Conservation (phyloP, 192 early-diverging fungal genomes). For the Coemansia nantahalensis region DNA sequence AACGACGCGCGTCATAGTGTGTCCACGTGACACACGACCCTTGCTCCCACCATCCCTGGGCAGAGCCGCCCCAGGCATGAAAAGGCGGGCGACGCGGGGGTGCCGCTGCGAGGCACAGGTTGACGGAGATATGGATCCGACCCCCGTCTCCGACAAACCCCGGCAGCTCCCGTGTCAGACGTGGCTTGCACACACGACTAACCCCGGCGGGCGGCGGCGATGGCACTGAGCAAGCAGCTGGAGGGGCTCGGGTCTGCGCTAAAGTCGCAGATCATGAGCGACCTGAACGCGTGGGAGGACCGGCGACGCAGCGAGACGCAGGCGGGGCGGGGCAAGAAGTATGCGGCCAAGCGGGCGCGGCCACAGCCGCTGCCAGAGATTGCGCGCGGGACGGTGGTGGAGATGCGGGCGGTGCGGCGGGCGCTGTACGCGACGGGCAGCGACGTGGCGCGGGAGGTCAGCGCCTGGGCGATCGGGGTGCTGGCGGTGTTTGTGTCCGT, state of each 20-base stretch:
- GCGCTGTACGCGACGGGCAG: constrained; percentile 6
- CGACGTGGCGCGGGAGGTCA: constrained; percentile 6
- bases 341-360: constrained; percentile 15
- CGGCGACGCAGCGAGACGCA: constrained; percentile 23
- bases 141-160: too few relatives aligned
- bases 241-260: constrained; percentile 35
- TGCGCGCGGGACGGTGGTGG: constrained; percentile 19
- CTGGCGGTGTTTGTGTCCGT: constrained; percentile 40
- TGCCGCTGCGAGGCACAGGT: too few relatives aligned
- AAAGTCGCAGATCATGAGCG: constrained; percentile 47
- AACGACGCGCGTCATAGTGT: too few relatives aligned
- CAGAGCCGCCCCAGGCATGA: too few relatives aligned
- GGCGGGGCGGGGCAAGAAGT: constrained; percentile 11
- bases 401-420: constrained; percentile 16
- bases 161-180: too few relatives aligned
- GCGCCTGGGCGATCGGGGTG: constrained; percentile 32
- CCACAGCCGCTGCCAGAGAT: constrained; percentile 30
- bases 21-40: too few relatives aligned
- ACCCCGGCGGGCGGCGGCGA: too few relatives aligned
- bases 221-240: constrained; percentile 12
- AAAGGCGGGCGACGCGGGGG: too few relatives aligned
- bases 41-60: too few relatives aligned
- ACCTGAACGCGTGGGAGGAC: constrained; percentile 46
- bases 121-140: too few relatives aligned
- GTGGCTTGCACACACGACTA: too few relatives aligned